Evolutionary conservation across 2,329 filamentous ascomycete species (phyloP).

Genomic region (Calycina marina): DNA sequence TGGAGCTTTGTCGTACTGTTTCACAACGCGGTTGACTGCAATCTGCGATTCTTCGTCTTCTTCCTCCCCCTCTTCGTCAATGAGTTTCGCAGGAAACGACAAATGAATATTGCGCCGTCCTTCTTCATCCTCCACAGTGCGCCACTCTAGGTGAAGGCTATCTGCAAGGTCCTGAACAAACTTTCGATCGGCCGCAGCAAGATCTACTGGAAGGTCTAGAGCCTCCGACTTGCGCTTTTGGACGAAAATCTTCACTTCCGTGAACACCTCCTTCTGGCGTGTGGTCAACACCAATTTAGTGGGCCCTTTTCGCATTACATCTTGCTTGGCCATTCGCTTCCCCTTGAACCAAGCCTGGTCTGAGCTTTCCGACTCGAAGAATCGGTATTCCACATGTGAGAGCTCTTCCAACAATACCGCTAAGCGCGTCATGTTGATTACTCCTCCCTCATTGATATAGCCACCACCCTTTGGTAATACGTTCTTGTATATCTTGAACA

Average conservation of each 20-base stretch:
- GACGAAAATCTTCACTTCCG: conserved; percentile 69
- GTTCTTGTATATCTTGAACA: conserved; percentile 94
- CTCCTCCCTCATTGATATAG: conserved; percentile 91
- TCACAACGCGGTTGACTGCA: conserved; percentile 73
- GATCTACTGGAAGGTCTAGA: conserved; percentile 62
- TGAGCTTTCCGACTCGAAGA: conserved; percentile 80
- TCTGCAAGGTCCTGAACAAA: conserved; percentile 81
- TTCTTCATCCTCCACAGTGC: conserved; percentile 45
- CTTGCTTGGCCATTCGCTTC: conserved; percentile 60
- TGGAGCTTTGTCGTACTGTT: conserved; percentile 80
- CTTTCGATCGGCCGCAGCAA: conserved; percentile 70
- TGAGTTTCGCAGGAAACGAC: conserved; percentile 34
- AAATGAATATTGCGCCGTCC: conserved; percentile 53
- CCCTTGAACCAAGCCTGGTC: conserved; percentile 87
- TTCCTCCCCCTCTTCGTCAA: conserved; percentile 46
- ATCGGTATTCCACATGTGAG: conserved; percentile 76
- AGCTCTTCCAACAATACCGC: conserved; percentile 68
- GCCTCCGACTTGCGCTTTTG: conserved; percentile 48
- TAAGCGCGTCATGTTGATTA: conserved; percentile 75
- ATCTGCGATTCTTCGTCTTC: conserved; percentile 75
- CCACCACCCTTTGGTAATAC: conserved; percentile 77
- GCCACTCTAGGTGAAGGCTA: conserved; percentile 50
- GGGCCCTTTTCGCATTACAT: conserved; percentile 45
- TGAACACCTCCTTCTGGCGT: conserved; percentile 69
- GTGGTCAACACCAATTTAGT: conserved; percentile 59